These are phyloP conservation scores for Cadophora malorum DNA, from an alignment of 2,329 filamentous ascomycete genomes.

Conservation along the genomic window DNA sequence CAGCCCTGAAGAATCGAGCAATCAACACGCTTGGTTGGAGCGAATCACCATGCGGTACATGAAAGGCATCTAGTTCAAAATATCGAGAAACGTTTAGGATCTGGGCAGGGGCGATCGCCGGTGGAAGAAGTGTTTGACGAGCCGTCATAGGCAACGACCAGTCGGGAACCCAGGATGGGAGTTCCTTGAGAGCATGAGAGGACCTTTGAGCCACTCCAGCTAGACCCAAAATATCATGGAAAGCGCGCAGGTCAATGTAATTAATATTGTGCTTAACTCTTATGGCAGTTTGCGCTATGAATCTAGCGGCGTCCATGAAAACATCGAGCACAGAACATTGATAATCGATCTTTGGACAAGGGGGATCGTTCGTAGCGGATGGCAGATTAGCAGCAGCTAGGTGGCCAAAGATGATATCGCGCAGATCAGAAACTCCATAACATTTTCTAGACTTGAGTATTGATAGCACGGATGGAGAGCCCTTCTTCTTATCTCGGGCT, in stretches of 20 bases:
- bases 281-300: neutral
- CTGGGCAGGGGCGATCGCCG: too few species aligned
- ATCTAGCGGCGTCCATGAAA: neutral
- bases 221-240: neutral
- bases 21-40: too few species aligned
- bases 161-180: neutral
- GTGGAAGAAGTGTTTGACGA: neutral
- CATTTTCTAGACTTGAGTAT: neutral
- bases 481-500: neutral
- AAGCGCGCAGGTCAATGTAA: neutral
- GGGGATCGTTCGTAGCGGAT: neutral
- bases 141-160: neutral
- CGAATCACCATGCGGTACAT: too few species aligned
- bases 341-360: neutral
- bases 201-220: neutral
- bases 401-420: constrained; percentile 8
- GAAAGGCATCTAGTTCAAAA: too few species aligned
- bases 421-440: neutral
- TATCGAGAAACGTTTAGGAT: too few species aligned
- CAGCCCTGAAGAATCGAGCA: too few species aligned
- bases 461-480: neutral
- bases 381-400: neutral
- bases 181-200: neutral
- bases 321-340: neutral
- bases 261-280: neutral